Evolutionary conservation across 345 rosid genomes (phyloP).

Genomic region (Murraya koenigii): DNA sequence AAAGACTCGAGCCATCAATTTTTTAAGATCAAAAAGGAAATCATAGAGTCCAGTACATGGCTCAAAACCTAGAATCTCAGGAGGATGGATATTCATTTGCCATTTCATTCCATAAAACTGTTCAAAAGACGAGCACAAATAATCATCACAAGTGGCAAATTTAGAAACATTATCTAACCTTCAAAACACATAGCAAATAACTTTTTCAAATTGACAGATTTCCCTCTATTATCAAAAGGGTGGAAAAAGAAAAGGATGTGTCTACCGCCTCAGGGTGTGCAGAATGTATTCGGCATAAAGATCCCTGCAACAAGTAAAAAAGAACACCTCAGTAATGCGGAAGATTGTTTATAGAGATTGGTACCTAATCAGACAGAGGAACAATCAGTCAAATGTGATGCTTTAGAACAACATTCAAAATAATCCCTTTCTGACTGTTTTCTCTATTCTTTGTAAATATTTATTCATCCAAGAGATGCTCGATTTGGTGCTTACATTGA

Average conservation of each 20-base stretch:
- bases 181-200: background rate
- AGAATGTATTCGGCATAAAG: slow-evolving; percentile 79
- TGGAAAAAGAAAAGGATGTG: background rate
- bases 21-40: background rate
- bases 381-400: background rate
- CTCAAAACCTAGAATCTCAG: background rate
- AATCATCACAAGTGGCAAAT: background rate
- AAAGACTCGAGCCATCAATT: background rate
- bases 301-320: slow-evolving; percentile 57
- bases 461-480: background rate
- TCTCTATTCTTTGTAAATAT: background rate
- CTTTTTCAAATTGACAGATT: slow-evolving; percentile 11
- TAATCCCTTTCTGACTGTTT: background rate
- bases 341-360: background rate
- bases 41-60: background rate
- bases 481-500: slow-evolving; percentile 58
- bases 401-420: background rate
- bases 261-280: slow-evolving; percentile 72
- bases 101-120: background rate
- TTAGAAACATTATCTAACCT: background rate
- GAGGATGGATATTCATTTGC: background rate
- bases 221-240: background rate
- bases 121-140: background rate
- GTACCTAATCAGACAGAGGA: background rate
- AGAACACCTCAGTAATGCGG: slow-evolving; percentile 15